Conservation (phyloP, 805 yeast species). For the Candida sonorensis region DNA sequence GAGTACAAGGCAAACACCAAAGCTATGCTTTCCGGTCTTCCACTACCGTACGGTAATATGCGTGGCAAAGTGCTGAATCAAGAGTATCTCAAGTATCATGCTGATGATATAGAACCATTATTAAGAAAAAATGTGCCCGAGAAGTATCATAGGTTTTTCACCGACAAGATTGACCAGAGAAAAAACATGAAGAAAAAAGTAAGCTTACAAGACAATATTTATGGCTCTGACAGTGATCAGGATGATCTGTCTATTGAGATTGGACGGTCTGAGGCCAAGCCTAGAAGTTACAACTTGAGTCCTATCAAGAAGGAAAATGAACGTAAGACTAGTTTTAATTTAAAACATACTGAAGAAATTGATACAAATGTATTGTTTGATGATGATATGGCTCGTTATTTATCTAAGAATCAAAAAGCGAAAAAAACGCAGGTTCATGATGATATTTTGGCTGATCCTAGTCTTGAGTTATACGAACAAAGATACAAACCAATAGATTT, state of each 20-base stretch:
- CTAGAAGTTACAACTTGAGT: constrained; percentile 16
- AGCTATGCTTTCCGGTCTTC: constrained; percentile 20
- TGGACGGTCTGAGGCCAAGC: constrained; percentile 13
- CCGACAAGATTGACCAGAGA: no score
- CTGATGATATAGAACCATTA: constrained; percentile 23
- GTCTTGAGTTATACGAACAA: neutral
- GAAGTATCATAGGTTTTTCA: constrained; percentile 21
- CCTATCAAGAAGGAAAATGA: constrained; percentile 16
- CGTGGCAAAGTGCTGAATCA: constrained; percentile 20
- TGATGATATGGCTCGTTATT: constrained; percentile 11
- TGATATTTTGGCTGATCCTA: constrained; percentile 8
- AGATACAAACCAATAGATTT: neutral
- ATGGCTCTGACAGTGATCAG: no score
- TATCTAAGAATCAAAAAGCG: constrained; percentile 9
- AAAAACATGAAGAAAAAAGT: constrained; percentile 2
- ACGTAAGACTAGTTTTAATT: constrained; percentile 5
- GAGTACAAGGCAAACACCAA: constrained; percentile 24
- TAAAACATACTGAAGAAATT: constrained; percentile 20
- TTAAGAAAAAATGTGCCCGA: constrained; percentile 23
- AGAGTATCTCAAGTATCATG: constrained; percentile 16
- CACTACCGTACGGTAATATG: constrained; percentile 24
- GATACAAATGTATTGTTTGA: constrained; percentile 17
- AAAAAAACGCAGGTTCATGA: neutral
- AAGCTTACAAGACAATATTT: neutral
- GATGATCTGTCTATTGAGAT: no score